Evolutionary conservation across 2,329 filamentous ascomycete species (phyloP), one percentile per base, ranked within the genome.

Genomic region (Aschersonia sp.): DNA sequence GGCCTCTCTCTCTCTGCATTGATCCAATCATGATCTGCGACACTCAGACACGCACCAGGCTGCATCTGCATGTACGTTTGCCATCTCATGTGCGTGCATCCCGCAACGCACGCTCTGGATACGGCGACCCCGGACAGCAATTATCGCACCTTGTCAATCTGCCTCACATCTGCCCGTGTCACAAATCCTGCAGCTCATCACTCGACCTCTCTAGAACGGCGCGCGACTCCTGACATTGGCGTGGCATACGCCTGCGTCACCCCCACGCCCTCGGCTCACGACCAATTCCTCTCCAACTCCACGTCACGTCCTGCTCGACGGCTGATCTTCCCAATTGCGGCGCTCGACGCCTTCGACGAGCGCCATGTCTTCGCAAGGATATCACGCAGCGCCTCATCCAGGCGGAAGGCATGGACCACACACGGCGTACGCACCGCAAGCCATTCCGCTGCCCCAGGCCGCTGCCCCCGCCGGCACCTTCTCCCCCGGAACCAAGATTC

Each of bases 401-500:
- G 54, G 52, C 32, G 51, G 53, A 9, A 55, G 55, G 52, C 56
- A 70, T 67, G 55, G 63, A 59, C 48, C 65, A 49, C 65, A 68
- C 48, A 63, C 63, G 44, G 63, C 65, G 49, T 74, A 74, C 59
- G 68, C 65, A 51, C 63, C 66, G 46, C 63, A 68, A 46, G 28
- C 31, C 20, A 31, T 43, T 30, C 20, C 20, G 20, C 44, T 38
- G 31, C 43, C 47, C 32, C 50, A 51, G 5, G 45, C 62, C 48
- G 55, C 67, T 43, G 73, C 73, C 47, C 80, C 85, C n/a, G 78
- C 81, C 48, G 92, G 92, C 55, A 97, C 91, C 51, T 97, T 98
- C 64, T 71, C 84, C 47, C 82, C 92, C 5, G 91, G 91, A 43
- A 98, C 92, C 53, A 96, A 97, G 73, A 94, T 98, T 59, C 89